Conservation (phyloP, 2,329 filamentous ascomycete genomes). For the Fusarium chuoi region DNA sequence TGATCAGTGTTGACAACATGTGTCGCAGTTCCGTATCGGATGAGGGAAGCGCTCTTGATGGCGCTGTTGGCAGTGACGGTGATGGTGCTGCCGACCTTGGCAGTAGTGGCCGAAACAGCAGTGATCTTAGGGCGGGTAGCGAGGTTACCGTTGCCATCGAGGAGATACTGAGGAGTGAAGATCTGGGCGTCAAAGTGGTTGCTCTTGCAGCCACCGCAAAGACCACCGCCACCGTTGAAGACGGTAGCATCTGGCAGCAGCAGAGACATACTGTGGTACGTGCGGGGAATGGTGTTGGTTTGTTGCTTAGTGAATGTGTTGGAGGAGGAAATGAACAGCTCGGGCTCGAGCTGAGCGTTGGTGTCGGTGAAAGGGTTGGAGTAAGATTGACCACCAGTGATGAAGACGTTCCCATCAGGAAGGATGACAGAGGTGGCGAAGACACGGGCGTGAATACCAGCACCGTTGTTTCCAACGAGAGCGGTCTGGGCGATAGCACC, state of each 20-base stretch:
- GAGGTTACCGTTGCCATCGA: slow-evolving; percentile 18
- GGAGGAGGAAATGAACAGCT: slow-evolving; percentile 20
- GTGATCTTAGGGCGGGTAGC: slow-evolving; percentile 29
- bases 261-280: slow-evolving; percentile 31
- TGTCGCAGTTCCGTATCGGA: slow-evolving; percentile 35
- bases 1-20: slow-evolving; percentile 39
- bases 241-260: slow-evolving; percentile 33
- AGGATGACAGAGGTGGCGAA: slow-evolving; percentile 61
- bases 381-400: slow-evolving; percentile 54
- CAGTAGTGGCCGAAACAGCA: slow-evolving; percentile 11
- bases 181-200: slow-evolving; percentile 40
- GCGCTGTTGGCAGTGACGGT: slow-evolving; percentile 15
- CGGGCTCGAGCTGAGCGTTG: slow-evolving; percentile 19
- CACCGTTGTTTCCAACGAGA: slow-evolving; percentile 14
- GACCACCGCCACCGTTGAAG: slow-evolving; percentile 25
- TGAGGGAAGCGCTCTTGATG: slow-evolving; percentile 26
- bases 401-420: slow-evolving; percentile 60
- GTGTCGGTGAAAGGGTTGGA: slow-evolving; percentile 27
- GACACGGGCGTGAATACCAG: slow-evolving; percentile 46
- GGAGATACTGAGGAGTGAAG: slow-evolving; percentile 32
- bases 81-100: slow-evolving; percentile 28
- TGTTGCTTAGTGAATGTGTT: slow-evolving; percentile 24
- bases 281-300: slow-evolving; percentile 22
- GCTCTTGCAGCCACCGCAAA: slow-evolving; percentile 24
- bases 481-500: slow-evolving; percentile 12